Conservation (phyloP, 768 basidiomycete species). For the Leccinum olivaceopallidum region DNA sequence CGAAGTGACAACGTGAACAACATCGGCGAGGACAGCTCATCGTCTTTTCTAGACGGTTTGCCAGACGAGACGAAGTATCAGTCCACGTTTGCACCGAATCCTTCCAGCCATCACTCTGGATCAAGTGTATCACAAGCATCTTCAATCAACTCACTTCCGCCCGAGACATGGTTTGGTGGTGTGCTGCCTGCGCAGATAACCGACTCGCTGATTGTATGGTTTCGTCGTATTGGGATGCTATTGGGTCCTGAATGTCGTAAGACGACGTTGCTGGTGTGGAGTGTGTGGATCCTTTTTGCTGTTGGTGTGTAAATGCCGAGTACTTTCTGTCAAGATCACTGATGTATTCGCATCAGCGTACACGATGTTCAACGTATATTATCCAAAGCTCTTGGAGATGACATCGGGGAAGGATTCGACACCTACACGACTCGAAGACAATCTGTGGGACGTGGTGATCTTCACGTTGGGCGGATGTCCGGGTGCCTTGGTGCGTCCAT, state of each 20-base stretch:
- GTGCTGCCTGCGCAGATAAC: slow-evolving; percentile 53
- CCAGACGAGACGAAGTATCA: slow-evolving; percentile 20
- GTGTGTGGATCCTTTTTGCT: slow-evolving; percentile 71
- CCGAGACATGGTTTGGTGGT: slow-evolving; percentile 41
- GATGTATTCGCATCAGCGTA: slow-evolving; percentile 46
- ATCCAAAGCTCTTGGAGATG: slow-evolving; percentile 83
- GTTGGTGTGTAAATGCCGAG: slow-evolving; percentile 54
- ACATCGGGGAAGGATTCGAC: slow-evolving; percentile 18
- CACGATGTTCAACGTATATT: slow-evolving; percentile 92
- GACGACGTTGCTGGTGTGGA: slow-evolving; percentile 82
- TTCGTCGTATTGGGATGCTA: slow-evolving; percentile 66
- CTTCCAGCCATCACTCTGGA: slow-evolving; percentile 16
- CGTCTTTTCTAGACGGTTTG: slow-evolving; percentile 15
- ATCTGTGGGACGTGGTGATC: slow-evolving; percentile 83
- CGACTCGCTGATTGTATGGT: slow-evolving; percentile 57
- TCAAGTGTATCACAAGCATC: slow-evolving; percentile 32
- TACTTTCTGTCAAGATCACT: neutral
- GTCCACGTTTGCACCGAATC: slow-evolving; percentile 27
- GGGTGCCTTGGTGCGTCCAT: slow-evolving; percentile 66
- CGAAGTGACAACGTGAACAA: slow-evolving; percentile 27
- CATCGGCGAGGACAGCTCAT: slow-evolving; percentile 22
- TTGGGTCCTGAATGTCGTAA: slow-evolving; percentile 72
- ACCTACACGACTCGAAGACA: slow-evolving; percentile 55
- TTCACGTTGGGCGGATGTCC: slow-evolving; percentile 86
- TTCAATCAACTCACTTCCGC: slow-evolving; percentile 40